These are phyloP conservation scores for Penicillium janthinellum DNA, from an alignment of 2,329 filamentous ascomycete species.

Conservation along the genomic window DNA sequence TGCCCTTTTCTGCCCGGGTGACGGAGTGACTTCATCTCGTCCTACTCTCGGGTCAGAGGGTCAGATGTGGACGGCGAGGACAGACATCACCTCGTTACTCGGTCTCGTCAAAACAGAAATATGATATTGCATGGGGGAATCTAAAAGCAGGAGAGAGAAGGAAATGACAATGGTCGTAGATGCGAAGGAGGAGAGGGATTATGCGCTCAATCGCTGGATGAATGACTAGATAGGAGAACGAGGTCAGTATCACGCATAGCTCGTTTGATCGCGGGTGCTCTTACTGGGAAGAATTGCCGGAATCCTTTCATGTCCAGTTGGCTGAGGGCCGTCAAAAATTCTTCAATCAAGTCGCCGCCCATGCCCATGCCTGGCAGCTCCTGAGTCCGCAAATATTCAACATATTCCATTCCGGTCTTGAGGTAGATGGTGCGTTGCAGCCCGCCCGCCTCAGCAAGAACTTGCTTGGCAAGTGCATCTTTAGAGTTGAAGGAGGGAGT, in stretches of 20 bases:
- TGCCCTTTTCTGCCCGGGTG: neutral
- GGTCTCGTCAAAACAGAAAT: slow-evolving; percentile 21
- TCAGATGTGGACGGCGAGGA: slow-evolving; percentile 13
- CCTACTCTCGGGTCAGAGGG: slow-evolving; percentile 6
- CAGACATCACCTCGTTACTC: slow-evolving; percentile 23
- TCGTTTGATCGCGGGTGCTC: slow-evolving; percentile 7
- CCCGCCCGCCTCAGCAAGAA: slow-evolving; percentile 82
- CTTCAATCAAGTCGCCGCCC: slow-evolving; percentile 48
- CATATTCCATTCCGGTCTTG: slow-evolving; percentile 83
- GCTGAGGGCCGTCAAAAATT: slow-evolving; percentile 49
- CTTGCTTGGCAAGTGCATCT: slow-evolving; percentile 86
- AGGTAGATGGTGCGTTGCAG: slow-evolving; percentile 87
- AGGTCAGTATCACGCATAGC: slow-evolving; percentile 9
- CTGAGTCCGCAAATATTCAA: slow-evolving; percentile 52
- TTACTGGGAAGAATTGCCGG: slow-evolving; percentile 52
- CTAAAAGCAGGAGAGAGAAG: slow-evolving; percentile 25
- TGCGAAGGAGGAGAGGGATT: slow-evolving; percentile 18
- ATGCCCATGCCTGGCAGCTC: slow-evolving; percentile 53
- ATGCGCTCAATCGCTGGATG: slow-evolving; percentile 50
- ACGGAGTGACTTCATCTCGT: slow-evolving; percentile 3
- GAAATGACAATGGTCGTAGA: slow-evolving; percentile 21
- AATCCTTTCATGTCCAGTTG: slow-evolving; percentile 50
- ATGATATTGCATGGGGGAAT: slow-evolving; percentile 28
- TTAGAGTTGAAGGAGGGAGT: slow-evolving; percentile 77
- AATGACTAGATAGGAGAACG: slow-evolving; percentile 36